Evolutionary conservation across 1,139 yeast species (phyloP), one percentile per base, ranked within the genome.

Genomic region (Suhomyces atakaporum): DNA sequence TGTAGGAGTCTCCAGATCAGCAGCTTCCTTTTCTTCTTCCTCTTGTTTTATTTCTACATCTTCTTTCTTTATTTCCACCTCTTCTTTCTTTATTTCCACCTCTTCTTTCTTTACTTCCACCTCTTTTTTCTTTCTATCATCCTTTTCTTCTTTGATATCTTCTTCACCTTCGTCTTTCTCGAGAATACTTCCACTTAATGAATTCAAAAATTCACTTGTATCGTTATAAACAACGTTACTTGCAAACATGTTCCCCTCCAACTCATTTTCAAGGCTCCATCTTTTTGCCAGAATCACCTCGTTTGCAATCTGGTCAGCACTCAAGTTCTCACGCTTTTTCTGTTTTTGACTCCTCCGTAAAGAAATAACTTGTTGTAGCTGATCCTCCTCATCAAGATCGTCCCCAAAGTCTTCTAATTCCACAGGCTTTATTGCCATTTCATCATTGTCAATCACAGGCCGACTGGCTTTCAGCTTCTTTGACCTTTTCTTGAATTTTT

Each of bases 201-300:
- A 20, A 11, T 25, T 66, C 41, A 85, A 63, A 53, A 85, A 83
- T 23, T 78, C 84, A 3, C 67, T 55, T 3, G 79, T 80, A 37
- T 79, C 85, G 53, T 82, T 82, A 30, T 79, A 63, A 0, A 75
- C 65, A 21, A 75, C 44, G 1, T 24, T 16, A 8, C 20, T 18
- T 6, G 38, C 33, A 39, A 45, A 46, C 3, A 44, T 30, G 3
- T 38, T 46, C 25, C 47, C 48, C 9, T 52, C 63, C 19, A 53
- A 28, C 7, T 56, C 56, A 9, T 62, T 60, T 30, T 66, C 73
- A n/a, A 51, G 36, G 12, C 62, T 62, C 46, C 51, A 44, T 12
- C 62, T 40, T 34, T 50, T 46, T 34, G 62, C 62, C 44, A 55
- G 64, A 11, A 58, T 55, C 12, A 77, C 65, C 38, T 77, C 78